Conservation (phyloP, 495 filamentous ascomycete species). For the Schizothecium vesticola region DNA sequence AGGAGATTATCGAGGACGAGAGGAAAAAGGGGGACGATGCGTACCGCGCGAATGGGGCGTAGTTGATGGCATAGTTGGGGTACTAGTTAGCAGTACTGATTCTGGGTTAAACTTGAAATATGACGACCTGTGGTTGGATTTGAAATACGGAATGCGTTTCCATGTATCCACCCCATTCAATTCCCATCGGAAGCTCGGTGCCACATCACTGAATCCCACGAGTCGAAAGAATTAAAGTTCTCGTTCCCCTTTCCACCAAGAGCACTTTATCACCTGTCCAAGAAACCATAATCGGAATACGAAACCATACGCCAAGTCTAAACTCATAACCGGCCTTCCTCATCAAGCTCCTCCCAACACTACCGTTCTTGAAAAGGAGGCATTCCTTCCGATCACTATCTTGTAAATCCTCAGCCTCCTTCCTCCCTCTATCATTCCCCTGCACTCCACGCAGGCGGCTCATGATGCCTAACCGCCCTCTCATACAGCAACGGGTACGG, state of each 20-base stretch:
- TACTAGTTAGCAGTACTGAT: no score
- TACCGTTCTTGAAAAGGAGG: not conserved
- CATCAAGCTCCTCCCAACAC: not conserved
- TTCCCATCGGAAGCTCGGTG: no score
- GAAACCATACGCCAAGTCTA: not conserved
- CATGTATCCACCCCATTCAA: no score
- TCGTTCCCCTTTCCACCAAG: not conserved
- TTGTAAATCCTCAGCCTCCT: no score
- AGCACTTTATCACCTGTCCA: not conserved
- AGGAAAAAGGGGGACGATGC: constrained; percentile 31
- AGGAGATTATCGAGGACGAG: constrained; percentile 34
- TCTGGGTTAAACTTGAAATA: not conserved
- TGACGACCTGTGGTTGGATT: not conserved
- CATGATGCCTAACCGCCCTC: not conserved
- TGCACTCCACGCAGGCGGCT: not conserved
- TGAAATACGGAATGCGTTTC: no score
- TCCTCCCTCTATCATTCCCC: not conserved
- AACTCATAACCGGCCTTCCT: not conserved
- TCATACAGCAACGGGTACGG: not conserved
- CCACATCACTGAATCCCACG: no score
- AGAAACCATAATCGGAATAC: not conserved
- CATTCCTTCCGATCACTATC: not conserved
- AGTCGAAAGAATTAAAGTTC: no score
- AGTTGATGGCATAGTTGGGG: not conserved
- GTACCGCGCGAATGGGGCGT: constrained; percentile 5